phyloP scores from a whole-genome alignment of 352 stramenopile genomes.

The Pythium volutum region DNA sequence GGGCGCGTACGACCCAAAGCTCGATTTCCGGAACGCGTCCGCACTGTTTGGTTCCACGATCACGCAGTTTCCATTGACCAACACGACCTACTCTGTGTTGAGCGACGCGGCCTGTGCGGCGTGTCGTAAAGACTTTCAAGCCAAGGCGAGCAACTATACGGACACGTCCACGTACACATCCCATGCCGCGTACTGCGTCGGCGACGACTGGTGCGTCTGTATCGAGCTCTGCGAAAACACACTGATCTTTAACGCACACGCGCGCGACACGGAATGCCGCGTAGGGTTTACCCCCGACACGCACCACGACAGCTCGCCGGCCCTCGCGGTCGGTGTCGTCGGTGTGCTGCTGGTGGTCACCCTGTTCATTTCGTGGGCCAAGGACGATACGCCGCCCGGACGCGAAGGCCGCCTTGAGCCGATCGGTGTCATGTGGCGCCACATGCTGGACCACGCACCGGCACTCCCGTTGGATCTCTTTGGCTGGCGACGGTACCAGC shows the following conservation, averaged over 20 bases:
- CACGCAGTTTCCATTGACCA: slow-evolving; percentile 12
- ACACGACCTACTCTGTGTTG: slow-evolving; percentile 13
- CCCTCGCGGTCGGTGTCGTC: neutral
- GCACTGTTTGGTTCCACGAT: no score
- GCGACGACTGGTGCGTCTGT: slow-evolving; percentile 7
- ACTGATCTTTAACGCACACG: neutral
- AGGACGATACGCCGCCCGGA: neutral
- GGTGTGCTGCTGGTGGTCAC: neutral
- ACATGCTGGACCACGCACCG: slow-evolving; percentile 16
- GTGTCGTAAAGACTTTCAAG: neutral
- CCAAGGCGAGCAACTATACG: neutral
- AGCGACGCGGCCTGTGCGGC: neutral
- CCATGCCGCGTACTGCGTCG: slow-evolving; percentile 1
- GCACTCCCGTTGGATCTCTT: slow-evolving; percentile 13
- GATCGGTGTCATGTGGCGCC: neutral
- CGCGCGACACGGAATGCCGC: neutral
- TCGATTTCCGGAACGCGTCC: neutral
- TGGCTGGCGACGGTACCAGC: slow-evolving; percentile 11
- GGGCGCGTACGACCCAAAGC: neutral
- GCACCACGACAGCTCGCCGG: neutral
- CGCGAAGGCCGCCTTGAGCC: neutral
- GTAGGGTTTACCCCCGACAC: no score
- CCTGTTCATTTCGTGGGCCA: neutral
- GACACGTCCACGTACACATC: neutral
- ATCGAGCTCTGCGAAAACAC: slow-evolving; percentile 7